These are phyloP conservation scores for Penicillium salamii DNA, from an alignment of 495 filamentous ascomycete species.

Conservation along the genomic window DNA sequence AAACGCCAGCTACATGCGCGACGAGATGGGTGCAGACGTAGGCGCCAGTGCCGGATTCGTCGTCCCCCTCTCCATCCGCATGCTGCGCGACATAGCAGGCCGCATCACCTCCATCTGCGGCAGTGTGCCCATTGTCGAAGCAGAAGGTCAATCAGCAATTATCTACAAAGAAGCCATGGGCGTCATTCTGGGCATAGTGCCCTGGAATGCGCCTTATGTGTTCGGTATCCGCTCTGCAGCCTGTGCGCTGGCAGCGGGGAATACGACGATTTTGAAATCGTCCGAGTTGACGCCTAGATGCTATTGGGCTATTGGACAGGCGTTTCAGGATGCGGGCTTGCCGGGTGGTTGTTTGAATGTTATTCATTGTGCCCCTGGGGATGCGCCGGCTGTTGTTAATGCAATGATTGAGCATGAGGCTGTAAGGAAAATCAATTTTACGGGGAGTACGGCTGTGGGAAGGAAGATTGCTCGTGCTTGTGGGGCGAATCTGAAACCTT, in stretches of 20 bases:
- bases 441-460: conserved; percentile 55
- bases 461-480: conserved; percentile 53
- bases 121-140: conserved; percentile 55
- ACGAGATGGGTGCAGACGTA: conserved; percentile 64
- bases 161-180: conserved; percentile 78
- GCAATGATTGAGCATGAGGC: conserved; percentile 54
- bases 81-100: conserved; percentile 70
- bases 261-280: conserved; percentile 72
- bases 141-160: conserved; percentile 59
- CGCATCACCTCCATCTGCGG: conserved; percentile 60
- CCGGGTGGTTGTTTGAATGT: conserved; percentile 55
- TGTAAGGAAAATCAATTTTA: conserved; percentile 62
- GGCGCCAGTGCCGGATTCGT: conserved; percentile 57
- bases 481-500: conserved; percentile 54
- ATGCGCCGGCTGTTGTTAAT: conserved; percentile 54
- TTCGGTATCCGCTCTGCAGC: conserved; percentile 65
- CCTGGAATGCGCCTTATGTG: conserved; percentile 71
- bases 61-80: conserved; percentile 51
- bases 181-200: conserved; percentile 76
- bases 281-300: conserved; percentile 70
- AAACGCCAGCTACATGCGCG: conserved; percentile 58
- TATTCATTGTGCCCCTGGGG: conserved; percentile 47
- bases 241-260: conserved; percentile 78
- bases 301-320: conserved; percentile 66
- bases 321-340: conserved; percentile 71